Evolutionary conservation across 768 basidiomycete species (phyloP).

Genomic region (Rickenella mellea): DNA sequence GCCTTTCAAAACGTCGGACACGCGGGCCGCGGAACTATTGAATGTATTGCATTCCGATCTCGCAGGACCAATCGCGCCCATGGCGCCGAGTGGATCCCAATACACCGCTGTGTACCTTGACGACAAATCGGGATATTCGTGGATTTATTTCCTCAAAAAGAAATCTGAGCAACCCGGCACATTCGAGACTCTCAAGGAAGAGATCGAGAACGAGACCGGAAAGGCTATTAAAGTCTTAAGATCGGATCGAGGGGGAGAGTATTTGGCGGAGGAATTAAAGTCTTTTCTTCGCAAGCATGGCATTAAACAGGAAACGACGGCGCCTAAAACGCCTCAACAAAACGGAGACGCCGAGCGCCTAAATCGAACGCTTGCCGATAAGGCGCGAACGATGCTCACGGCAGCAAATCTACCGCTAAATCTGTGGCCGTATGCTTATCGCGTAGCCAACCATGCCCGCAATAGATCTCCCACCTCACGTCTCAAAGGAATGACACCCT

Average conservation of each 20-base stretch:
- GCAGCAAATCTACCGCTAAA: constrained; percentile 8
- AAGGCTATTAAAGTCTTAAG: constrained; percentile 13
- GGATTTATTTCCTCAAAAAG: no score
- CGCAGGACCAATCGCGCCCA: no score
- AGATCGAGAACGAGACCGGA: no score
- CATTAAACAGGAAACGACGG: constrained; percentile 12
- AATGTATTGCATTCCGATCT: no score
- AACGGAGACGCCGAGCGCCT: constrained; percentile 18
- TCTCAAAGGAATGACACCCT: no score
- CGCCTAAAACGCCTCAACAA: constrained; percentile 12
- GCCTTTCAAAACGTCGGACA: no score
- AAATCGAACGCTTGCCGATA: constrained; percentile 28
- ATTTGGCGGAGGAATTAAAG: constrained; percentile 16
- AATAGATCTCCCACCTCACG: constrained; percentile 10
- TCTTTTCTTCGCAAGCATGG: constrained; percentile 13
- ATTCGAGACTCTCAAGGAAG: no score
- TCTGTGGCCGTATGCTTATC: constrained; percentile 8
- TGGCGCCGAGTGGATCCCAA: no score
- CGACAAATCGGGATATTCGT: constrained; percentile 11
- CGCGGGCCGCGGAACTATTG: no score
- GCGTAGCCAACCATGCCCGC: constrained; percentile 3
- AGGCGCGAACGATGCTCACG: constrained; percentile 22
- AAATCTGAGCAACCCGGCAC: no score
- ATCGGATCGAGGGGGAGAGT: constrained; percentile 22
- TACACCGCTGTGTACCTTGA: constrained; percentile 25